Evolutionary conservation across 768 basidiomycete genomes (phyloP), one percentile per base, ranked within the genome.

Genomic region (Lyophyllum shimeji): DNA sequence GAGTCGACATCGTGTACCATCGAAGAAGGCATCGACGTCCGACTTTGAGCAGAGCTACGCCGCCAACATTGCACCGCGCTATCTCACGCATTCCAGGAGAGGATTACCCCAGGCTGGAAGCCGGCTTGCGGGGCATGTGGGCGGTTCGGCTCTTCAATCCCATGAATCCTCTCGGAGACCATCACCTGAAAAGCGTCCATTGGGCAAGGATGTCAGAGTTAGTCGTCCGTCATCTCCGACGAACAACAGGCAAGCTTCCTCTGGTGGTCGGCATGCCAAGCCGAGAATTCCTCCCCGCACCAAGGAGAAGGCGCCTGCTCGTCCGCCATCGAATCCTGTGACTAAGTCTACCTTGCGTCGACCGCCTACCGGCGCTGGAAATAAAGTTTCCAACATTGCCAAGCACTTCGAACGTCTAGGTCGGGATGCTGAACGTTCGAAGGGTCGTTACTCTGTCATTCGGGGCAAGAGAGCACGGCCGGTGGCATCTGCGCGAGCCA

Each of bases 21-120:
- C 72, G 13, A 80, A 76, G 65, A 84, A 84, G 59, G 71, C 83
- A 37, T 86, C 87, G 8, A 77, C 78, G 9, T 95, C 94, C 6
- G 95, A 96, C 66, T 93, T 93, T 52, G 95, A 96, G 71, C 84
- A 89, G 53, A 85, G 94, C 46, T 96, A 95, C 71, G 93, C 94
- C 3, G 90, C 87, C n/a, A 95, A 95, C 65, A 86, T 94, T 55
- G 93, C 92, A 1, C 88, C 93, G 1, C 80, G 82, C 60, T 87
- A 91, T 61, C 74, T 87, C 21, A 83, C 82, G 9, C 81, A 79
- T 59, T 66, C 76, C 29, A 78, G 83, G 44, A 78, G 83, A 51
- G 66, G 79, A 4, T 53, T 76, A 37, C 69, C 68, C 13, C 65
- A 70, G 7, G 66, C 61, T 44, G 63, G 64, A 20, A 79, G 74